A percentile compares a stretch with the other conserved stretches of the same genome.
These are phyloP conservation scores for Arabis hirsuta DNA, from an alignment of 345 rosid species.

Conservation along the genomic window DNA sequence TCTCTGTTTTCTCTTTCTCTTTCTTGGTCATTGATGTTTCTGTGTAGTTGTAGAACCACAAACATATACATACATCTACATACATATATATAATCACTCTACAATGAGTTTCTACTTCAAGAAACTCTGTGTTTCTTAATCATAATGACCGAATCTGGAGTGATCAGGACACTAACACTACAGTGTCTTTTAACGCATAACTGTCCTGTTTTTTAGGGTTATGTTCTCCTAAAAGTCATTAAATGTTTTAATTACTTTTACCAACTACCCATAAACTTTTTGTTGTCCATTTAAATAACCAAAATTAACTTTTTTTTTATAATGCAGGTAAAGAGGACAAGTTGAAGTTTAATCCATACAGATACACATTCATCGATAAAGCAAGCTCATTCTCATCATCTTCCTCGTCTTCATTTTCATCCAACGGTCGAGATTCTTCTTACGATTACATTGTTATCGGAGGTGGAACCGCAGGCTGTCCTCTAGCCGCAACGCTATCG, in stretches of 20 bases:
- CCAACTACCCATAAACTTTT: conserved; percentile 26
- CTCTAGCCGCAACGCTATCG: conserved; percentile 89
- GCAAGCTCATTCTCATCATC: conserved; percentile 80
- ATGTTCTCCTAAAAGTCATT: conserved; percentile 13
- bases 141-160: conserved; percentile 24
- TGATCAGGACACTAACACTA: conserved; percentile 25
- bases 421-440: conserved; percentile 46
- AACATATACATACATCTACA: not conserved
- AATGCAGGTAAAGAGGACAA: conserved; percentile 39
- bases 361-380: conserved; percentile 71
- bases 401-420: conserved; percentile 60
- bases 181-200: conserved; percentile 26
- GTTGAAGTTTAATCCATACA: conserved; percentile 41
- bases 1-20: not conserved
- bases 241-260: conserved; percentile 37
- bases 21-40: not conserved
- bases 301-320: not conserved
- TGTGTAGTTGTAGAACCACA: conserved; percentile 16
- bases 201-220: not conserved
- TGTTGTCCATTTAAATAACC: not conserved
- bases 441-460: conserved; percentile 92
- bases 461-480: conserved; percentile 98
- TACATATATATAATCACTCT: conserved; percentile 1
- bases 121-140: conserved; percentile 16
- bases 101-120: not conserved